Percentiles rank a stretch among this genome's conserved stretches.
Evolutionary conservation across 1,284 basidiomycete species (phyloP).

Genomic region (Microbotryum intermedium): DNA sequence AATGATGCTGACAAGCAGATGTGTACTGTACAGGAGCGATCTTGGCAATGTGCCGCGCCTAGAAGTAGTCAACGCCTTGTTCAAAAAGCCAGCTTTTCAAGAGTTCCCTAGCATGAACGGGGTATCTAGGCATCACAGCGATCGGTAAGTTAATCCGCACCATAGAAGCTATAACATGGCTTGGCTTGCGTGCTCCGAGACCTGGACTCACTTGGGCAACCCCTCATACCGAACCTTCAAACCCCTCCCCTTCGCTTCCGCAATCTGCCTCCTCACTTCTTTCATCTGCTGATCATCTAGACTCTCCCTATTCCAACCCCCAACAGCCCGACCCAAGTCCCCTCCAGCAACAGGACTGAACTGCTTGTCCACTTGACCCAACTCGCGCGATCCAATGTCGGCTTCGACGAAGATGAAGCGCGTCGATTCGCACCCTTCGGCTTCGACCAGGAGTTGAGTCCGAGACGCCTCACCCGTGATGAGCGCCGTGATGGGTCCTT

Average conservation of each 20-base stretch:
- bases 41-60: too few relatives aligned
- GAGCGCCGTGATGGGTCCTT: slow-evolving; percentile 14
- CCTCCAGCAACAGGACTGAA: slow-evolving; percentile 12
- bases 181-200: too few relatives aligned
- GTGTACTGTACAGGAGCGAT: too few relatives aligned
- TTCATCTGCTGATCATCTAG: background rate
- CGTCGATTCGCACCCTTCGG: background rate
- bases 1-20: too few relatives aligned
- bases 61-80: too few relatives aligned
- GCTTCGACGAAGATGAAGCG: slow-evolving; percentile 16
- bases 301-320: slow-evolving; percentile 7
- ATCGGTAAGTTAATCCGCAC: too few relatives aligned
- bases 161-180: too few relatives aligned
- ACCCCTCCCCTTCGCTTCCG: slow-evolving; percentile 1
- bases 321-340: slow-evolving; percentile 1
- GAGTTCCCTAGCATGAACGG: too few relatives aligned
- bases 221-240: slow-evolving; percentile 8
- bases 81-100: too few relatives aligned
- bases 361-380: background rate
- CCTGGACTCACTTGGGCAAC: slow-evolving; percentile 4
- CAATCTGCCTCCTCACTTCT: slow-evolving; percentile 2
- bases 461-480: background rate
- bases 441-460: slow-evolving; percentile 7
- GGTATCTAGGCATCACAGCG: too few relatives aligned
- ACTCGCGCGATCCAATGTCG: background rate